These are phyloP conservation scores for Echium plantagineum DNA, from an alignment of 257 asterid genomes.

Conservation along the genomic window DNA sequence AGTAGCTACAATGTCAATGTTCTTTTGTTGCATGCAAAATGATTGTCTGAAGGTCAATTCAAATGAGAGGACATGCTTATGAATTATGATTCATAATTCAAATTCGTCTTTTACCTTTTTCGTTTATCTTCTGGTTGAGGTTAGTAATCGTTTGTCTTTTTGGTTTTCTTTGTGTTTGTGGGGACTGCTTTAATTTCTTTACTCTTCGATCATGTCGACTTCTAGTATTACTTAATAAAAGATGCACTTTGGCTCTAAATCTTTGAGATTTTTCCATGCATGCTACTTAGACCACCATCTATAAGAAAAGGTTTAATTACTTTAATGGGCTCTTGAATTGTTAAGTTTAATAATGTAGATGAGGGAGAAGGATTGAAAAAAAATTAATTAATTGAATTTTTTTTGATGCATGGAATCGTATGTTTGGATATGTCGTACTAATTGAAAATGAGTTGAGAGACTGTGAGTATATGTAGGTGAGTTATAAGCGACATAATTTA, in stretches of 20 bases:
- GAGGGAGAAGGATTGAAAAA: too few species aligned
- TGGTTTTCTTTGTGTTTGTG: slow-evolving; percentile 20
- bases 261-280: not conserved
- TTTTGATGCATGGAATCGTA: too few species aligned
- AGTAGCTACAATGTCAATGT: slow-evolving; percentile 28
- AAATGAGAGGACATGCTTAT: slow-evolving; percentile 18
- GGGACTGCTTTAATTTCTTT: slow-evolving; percentile 30
- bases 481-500: too few species aligned
- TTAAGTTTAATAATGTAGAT: too few species aligned
- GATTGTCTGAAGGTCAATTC: slow-evolving; percentile 9
- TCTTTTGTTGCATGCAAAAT: slow-evolving; percentile 29
- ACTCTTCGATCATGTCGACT: not conserved
- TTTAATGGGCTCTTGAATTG: too few species aligned
- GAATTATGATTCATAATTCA: slow-evolving; percentile 45
- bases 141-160: not conserved
- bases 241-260: not conserved
- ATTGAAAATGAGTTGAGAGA: too few species aligned
- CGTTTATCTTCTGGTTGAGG: not conserved
- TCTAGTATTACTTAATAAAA: slow-evolving; percentile 14
- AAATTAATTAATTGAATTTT: too few species aligned
- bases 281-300: not conserved
- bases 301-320: too few species aligned
- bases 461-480: too few species aligned
- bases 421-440: too few species aligned
- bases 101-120: slow-evolving; percentile 23